phyloP scores from a whole-genome alignment of 257 asterid species.

The Nicotiana otophora region DNA sequence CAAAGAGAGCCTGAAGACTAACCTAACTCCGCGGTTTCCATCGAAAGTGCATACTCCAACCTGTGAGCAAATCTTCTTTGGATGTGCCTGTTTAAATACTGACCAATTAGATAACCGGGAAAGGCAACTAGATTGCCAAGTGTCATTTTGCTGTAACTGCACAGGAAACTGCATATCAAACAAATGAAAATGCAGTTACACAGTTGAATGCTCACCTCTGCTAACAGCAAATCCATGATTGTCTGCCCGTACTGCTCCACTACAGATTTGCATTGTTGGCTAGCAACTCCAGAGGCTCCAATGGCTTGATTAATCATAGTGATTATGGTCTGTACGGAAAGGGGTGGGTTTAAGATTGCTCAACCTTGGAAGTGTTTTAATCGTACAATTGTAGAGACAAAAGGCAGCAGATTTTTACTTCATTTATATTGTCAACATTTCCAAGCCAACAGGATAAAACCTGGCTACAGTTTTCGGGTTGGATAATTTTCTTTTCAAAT shows the following conservation, averaged over 20 bases:
- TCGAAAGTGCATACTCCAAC: conserved; percentile 81
- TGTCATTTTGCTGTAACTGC: background rate
- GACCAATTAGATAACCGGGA: background rate
- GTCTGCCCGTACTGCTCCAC: conserved; percentile 82
- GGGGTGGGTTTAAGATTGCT: background rate
- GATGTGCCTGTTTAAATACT: conserved; percentile 46
- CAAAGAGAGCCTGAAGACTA: conserved; percentile 4
- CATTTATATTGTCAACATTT: background rate
- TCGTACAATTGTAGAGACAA: background rate
- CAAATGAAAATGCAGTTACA: background rate
- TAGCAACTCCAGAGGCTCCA: conserved; percentile 89
- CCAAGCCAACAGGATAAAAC: background rate
- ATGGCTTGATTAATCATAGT: conserved; percentile 96
- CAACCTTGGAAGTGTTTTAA: background rate
- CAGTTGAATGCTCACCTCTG: conserved; percentile 42
- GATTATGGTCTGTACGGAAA: conserved; percentile 50
- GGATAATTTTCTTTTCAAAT: background rate
- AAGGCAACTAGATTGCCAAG: background rate
- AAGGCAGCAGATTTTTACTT: background rate
- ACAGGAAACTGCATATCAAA: background rate
- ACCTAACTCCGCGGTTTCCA: conserved; percentile 91
- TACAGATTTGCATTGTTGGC: conserved; percentile 95
- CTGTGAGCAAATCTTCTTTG: conserved; percentile 82
- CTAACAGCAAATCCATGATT: conserved; percentile 63
- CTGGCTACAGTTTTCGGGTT: background rate